Base-by-base conservation (phyloP, 2,329 filamentous ascomycete species). In the Microdochium trichocladiopsis region DNA sequence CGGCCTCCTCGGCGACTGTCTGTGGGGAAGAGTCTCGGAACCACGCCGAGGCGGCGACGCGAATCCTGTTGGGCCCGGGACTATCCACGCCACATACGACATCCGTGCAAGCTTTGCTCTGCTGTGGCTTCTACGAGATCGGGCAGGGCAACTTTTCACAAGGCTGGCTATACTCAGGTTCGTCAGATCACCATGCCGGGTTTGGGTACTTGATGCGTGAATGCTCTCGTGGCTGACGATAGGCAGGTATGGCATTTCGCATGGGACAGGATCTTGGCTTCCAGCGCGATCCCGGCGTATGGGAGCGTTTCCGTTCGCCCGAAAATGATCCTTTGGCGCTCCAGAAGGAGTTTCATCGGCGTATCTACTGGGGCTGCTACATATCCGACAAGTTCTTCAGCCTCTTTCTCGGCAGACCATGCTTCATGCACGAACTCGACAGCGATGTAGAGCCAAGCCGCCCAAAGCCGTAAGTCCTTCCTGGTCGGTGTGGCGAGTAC, bases 231-330 rank as follows among this genome's bases (percentile, higher is more conserved):
- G n/a, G n/a, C n/a, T n/a, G n/a, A n/a, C n/a, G n/a, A n/a, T n/a
- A n/a, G n/a, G n/a, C 31, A 59, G 57, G 57, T 18, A 54, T 59
- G 25, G 57, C 57, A 2, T 56, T 57, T 21, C 45, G 57, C 22
- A 59, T 59, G 56, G 53, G 53, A 31, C 52, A 59, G 33, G 53
- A 57, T 47, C 49, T 58, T 12, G 53, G 53, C 2, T 55, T 55
- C 14, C 53, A 55, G 22, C 51, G 53, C 11, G 53, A 55, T 24
- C 53, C 52, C 12, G 49, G 49, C 1, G 47, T 45, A 28, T 55
- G 51, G 51, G 41, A 24, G 14, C 28, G 47, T 2, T 33, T n/a
- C n/a, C 21, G 11, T n/a, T 14, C 21, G 23, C 22, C 9, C 31
- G 24, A 18, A 31, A 22, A n/a, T 31, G 23, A 12, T 23, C 36